Percentiles rank a stretch among this genome's conserved stretches.
Evolutionary conservation across 176 grass and related monocot species (phyloP).

Genomic region (Zea luxurians): DNA sequence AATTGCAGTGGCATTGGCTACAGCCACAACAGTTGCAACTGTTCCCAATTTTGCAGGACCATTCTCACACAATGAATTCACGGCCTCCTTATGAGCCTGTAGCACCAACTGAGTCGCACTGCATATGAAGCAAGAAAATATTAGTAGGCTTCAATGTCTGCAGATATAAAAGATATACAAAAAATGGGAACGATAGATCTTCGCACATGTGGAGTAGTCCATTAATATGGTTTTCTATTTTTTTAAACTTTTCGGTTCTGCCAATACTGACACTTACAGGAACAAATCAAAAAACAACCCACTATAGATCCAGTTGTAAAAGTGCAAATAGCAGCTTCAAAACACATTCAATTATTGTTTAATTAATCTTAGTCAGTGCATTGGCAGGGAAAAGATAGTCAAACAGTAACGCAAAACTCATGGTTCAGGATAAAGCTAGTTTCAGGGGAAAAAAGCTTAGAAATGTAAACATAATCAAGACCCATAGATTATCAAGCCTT

Average conservation of each 20-base stretch:
- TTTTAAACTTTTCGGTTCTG: not conserved
- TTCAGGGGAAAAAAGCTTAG: not conserved
- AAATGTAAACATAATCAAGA: not conserved
- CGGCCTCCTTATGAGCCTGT: conserved; percentile 76
- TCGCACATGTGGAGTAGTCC: not conserved
- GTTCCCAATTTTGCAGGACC: conserved; percentile 61
- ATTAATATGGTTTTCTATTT: not conserved
- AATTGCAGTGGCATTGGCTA: conserved; percentile 79
- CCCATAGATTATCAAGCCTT: conserved; percentile 43
- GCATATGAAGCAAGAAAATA: conserved; percentile 41
- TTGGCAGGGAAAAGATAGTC: not conserved
- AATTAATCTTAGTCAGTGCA: not conserved
- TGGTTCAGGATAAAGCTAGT: not conserved
- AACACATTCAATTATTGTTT: not conserved
- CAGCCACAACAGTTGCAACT: conserved; percentile 78
- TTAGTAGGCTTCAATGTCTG: conserved; percentile 10
- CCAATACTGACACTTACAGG: not conserved
- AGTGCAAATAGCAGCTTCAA: not conserved
- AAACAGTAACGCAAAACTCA: not conserved
- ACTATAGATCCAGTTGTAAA: not conserved
- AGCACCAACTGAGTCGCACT: conserved; percentile 88
- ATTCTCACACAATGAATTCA: conserved; percentile 72
- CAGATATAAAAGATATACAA: not conserved
- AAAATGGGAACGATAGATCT: not conserved
- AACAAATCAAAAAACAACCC: not conserved